These are phyloP conservation scores for Magnaporthiopsis rhizophila DNA, from an alignment of 2,329 filamentous ascomycete genomes.

Conservation along the genomic window DNA sequence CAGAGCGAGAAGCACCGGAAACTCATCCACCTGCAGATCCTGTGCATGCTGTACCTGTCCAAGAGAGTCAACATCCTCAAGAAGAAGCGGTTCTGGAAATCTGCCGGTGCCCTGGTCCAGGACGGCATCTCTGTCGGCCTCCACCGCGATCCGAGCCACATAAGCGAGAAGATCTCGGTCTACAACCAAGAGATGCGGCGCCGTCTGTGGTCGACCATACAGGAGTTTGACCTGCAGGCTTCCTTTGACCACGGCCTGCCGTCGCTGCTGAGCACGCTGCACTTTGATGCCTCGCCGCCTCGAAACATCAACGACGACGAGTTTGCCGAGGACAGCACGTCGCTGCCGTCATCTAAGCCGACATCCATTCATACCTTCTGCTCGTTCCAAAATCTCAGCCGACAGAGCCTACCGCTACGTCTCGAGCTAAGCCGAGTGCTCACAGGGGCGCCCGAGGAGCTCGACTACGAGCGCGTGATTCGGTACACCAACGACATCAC, in stretches of 20 bases:
- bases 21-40: constrained; percentile 53
- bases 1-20: constrained; percentile 56
- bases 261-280: constrained; percentile 47
- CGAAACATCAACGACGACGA: constrained; percentile 46
- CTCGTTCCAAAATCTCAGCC: constrained; percentile 50
- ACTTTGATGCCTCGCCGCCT: constrained; percentile 47
- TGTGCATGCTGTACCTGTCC: constrained; percentile 50
- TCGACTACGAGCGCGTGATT: constrained; percentile 55
- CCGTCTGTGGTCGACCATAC: constrained; percentile 52
- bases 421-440: constrained; percentile 50
- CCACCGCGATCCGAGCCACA: constrained; percentile 50
- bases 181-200: constrained; percentile 56
- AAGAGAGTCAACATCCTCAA: constrained; percentile 54
- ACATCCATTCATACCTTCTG: constrained; percentile 48
- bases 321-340: constrained; percentile 40
- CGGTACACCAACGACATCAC: constrained; percentile 53
- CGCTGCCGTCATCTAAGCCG: constrained; percentile 42
- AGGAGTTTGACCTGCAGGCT: constrained; percentile 54
- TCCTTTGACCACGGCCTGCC: constrained; percentile 54
- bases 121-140: constrained; percentile 51
- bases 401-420: constrained; percentile 47
- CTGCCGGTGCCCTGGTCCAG: constrained; percentile 46
- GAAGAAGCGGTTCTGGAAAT: constrained; percentile 57
- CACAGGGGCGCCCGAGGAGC: constrained; percentile 43
- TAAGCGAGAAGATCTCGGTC: constrained; percentile 45